A percentile compares a stretch with the other conserved stretches of the same genome.
These are phyloP conservation scores for Coix lacrymajobi DNA, from an alignment of 176 grass and related monocot genomes.

Conservation along the genomic window DNA sequence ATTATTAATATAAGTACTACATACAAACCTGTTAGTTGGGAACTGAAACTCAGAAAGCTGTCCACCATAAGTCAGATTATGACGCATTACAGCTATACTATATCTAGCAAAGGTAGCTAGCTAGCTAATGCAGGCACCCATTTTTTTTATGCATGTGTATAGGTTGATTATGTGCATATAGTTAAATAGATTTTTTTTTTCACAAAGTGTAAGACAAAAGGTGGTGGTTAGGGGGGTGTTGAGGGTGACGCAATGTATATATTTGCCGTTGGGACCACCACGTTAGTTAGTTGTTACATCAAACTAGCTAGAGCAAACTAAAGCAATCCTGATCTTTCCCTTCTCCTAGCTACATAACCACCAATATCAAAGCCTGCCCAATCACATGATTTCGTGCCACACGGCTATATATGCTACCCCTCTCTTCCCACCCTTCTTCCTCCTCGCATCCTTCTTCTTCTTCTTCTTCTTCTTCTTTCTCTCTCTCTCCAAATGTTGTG, in stretches of 20 bases:
- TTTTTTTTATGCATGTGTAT: not conserved
- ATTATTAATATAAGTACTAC: not conserved
- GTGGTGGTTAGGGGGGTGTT: constrained; percentile 29
- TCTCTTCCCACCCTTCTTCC: not conserved
- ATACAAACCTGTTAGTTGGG: not conserved
- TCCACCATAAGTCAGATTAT: constrained; percentile 17
- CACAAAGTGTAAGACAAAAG: constrained; percentile 30
- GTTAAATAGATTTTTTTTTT: not conserved
- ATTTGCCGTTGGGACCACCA: constrained; percentile 35
- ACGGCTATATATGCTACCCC: constrained; percentile 25
- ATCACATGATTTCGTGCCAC: constrained; percentile 2
- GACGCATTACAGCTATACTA: not conserved
- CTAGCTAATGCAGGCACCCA: not conserved
- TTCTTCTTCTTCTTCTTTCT: not conserved
- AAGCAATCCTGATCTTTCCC: not conserved
- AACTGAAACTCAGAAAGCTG: constrained; percentile 14
- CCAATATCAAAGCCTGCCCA: constrained; percentile 13
- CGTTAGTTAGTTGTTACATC: constrained; percentile 53
- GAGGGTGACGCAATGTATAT: constrained; percentile 20
- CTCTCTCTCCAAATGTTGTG: not conserved
- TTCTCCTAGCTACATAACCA: constrained; percentile 21
- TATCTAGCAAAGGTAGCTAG: not conserved
- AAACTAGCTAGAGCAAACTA: constrained; percentile 40
- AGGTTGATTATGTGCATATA: not conserved
- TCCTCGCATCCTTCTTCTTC: not conserved